A percentile compares a stretch with the other conserved stretches of the same genome.
phyloP scores from a whole-genome alignment of 2,329 filamentous ascomycete species.

The Aspergillus floridensis region DNA sequence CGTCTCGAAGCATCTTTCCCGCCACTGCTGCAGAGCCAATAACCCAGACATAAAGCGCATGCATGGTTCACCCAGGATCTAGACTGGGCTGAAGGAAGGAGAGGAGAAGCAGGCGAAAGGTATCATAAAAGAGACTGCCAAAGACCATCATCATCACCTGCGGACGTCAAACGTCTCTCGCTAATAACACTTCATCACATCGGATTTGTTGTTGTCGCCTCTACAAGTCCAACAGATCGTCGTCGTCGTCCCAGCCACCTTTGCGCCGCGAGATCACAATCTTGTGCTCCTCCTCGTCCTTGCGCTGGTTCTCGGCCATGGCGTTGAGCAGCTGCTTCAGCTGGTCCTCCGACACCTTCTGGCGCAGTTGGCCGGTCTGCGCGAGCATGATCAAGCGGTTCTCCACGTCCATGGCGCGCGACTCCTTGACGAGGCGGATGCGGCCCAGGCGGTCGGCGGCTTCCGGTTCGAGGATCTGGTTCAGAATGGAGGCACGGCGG shows the following conservation, averaged over 20 bases:
- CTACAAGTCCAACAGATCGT: constrained; percentile 46
- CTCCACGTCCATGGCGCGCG: constrained; percentile 85
- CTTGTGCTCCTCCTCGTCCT: constrained; percentile 65
- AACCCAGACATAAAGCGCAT: neutral
- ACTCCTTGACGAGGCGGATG: constrained; percentile 93
- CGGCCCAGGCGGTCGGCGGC: constrained; percentile 89
- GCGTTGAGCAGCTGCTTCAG: constrained; percentile 87
- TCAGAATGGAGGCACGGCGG: constrained; percentile 59
- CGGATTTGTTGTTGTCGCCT: neutral
- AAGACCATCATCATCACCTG: neutral
- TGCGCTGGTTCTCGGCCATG: constrained; percentile 69
- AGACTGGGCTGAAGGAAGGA: neutral
- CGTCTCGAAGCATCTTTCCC: neutral
- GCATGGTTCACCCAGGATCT: too few relatives aligned
- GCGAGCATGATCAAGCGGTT: constrained; percentile 91
- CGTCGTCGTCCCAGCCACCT: constrained; percentile 78
- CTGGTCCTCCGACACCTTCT: constrained; percentile 88
- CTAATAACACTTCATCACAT: constrained; percentile 4
- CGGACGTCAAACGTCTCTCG: neutral
- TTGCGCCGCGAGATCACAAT: constrained; percentile 84
- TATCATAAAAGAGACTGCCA: constrained; percentile 7
- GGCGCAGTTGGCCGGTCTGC: constrained; percentile 76
- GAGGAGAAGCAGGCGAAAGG: neutral
- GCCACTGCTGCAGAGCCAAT: neutral
- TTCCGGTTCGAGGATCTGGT: constrained; percentile 91